A percentile compares a stretch with the other conserved stretches of the same genome.
Evolutionary conservation across 78 protist genomes (phyloP).

Genomic region (Dictyostelium intermedium): DNA sequence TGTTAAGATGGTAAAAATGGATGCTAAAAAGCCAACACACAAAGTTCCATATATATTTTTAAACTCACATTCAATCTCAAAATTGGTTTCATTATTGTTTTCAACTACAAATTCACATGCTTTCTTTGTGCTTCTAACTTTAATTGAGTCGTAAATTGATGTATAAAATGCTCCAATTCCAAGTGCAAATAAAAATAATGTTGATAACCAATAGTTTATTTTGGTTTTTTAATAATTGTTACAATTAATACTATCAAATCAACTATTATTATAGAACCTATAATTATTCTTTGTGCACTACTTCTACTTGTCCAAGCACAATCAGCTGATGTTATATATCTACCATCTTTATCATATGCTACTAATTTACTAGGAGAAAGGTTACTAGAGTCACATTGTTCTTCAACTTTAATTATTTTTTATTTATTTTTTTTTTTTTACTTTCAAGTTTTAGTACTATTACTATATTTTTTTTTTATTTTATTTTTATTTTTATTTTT

Average conservation of each 20-base stretch:
- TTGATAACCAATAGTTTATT: neutral
- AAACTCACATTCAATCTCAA: neutral
- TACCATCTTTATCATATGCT: neutral
- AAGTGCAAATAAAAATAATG: neutral
- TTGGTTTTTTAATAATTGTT: neutral
- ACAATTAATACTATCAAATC: neutral
- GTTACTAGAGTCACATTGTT: too few relatives aligned
- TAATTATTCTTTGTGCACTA: neutral
- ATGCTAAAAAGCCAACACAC: neutral
- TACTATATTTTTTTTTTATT: too few relatives aligned
- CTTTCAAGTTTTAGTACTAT: neutral
- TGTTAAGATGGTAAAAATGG: neutral
- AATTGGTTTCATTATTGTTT: neutral
- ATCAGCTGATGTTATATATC: neutral
- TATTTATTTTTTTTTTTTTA: too few relatives aligned
- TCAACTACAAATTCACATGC: neutral
- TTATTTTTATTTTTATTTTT: too few relatives aligned
- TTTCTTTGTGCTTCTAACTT: neutral
- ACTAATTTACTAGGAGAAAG: neutral
- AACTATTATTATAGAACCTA: neutral
- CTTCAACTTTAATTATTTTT: too few relatives aligned
- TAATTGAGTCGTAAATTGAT: neutral
- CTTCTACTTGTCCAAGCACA: neutral
- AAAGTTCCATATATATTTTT: neutral
- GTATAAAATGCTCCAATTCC: neutral